These are phyloP conservation scores for Globisporangium recalcitrans DNA, from an alignment of 352 stramenopile species.

Conservation along the genomic window DNA sequence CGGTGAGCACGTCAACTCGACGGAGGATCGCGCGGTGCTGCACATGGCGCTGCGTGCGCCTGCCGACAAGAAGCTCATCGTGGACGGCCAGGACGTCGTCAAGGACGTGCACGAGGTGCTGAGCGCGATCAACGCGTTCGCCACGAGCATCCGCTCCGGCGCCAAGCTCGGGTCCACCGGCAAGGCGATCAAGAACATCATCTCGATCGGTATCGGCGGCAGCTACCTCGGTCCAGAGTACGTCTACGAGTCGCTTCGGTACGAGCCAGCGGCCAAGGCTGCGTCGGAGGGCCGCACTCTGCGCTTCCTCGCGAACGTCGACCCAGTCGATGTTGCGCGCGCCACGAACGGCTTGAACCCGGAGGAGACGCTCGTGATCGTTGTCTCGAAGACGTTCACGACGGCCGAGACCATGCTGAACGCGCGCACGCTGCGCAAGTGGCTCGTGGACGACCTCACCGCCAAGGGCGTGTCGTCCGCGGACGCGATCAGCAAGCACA, in stretches of 20 bases:
- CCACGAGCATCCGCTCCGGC: slow-evolving; percentile 86
- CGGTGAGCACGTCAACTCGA: slow-evolving; percentile 95
- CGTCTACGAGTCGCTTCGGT: slow-evolving; percentile 92
- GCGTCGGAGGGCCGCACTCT: slow-evolving; percentile 84
- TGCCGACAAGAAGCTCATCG: slow-evolving; percentile 72
- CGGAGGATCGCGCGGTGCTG: slow-evolving; percentile 93
- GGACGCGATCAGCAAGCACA: slow-evolving; percentile 91
- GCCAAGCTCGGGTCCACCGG: slow-evolving; percentile 88
- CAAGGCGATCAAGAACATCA: slow-evolving; percentile 92
- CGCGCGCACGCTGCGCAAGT: slow-evolving; percentile 93
- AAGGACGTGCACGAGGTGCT: slow-evolving; percentile 94
- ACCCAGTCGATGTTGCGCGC: slow-evolving; percentile 95
- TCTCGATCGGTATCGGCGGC: slow-evolving; percentile 96
- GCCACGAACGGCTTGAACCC: slow-evolving; percentile 90
- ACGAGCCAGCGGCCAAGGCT: slow-evolving; percentile 82
- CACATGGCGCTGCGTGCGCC: slow-evolving; percentile 94
- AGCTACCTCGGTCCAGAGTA: slow-evolving; percentile 97
- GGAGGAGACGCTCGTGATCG: slow-evolving; percentile 94
- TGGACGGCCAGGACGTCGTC: slow-evolving; percentile 95
- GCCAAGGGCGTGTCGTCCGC: slow-evolving; percentile 74
- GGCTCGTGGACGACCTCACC: slow-evolving; percentile 91
- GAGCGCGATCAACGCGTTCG: slow-evolving; percentile 93
- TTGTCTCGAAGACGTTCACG: slow-evolving; percentile 99
- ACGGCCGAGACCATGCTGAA: slow-evolving; percentile 99
- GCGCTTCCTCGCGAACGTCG: slow-evolving; percentile 97